phyloP scores from a whole-genome alignment of 768 basidiomycete genomes.

The Coprinopsis sp. region DNA sequence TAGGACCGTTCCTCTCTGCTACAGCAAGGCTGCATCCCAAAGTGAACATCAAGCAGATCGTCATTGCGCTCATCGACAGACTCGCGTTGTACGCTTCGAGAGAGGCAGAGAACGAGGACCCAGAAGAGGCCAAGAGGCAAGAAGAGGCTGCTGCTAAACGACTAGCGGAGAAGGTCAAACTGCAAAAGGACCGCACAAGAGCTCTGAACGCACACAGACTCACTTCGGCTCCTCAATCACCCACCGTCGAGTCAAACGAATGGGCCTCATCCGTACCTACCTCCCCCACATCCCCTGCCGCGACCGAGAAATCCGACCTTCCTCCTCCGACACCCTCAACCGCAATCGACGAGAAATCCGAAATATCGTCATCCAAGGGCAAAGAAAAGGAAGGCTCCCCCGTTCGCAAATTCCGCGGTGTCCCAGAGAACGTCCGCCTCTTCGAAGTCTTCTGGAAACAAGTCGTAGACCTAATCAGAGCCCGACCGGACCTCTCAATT shows the following conservation, averaged over 20 bases:
- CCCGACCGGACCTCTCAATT: conserved; percentile 93
- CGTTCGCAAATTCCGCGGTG: conserved; percentile 85
- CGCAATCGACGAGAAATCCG: conserved; percentile 21
- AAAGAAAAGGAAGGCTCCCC: conserved; percentile 55
- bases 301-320: too few species aligned
- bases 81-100: conserved; percentile 94
- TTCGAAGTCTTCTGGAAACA: conserved; percentile 99
- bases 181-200: conserved; percentile 60
- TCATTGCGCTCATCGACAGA: conserved; percentile 95
- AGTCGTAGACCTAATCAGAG: conserved; percentile 97
- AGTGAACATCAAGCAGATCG: conserved; percentile 98
- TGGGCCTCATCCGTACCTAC: conserved; percentile 42
- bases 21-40: conserved; percentile 96
- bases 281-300: conserved; percentile 23
- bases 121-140: conserved; percentile 88
- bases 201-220: conserved; percentile 38
- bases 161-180: conserved; percentile 80
- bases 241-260: conserved; percentile 35
- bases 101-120: conserved; percentile 94
- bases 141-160: conserved; percentile 91
- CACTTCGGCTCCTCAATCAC: conserved; percentile 31
- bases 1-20: conserved; percentile 94
- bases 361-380: too few species aligned
- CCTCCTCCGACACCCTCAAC: conserved; percentile 21
- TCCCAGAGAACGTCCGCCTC: conserved; percentile 90